Evolutionary conservation across 2,329 filamentous ascomycete species (phyloP).

Genomic region (Apiospora hydei): DNA sequence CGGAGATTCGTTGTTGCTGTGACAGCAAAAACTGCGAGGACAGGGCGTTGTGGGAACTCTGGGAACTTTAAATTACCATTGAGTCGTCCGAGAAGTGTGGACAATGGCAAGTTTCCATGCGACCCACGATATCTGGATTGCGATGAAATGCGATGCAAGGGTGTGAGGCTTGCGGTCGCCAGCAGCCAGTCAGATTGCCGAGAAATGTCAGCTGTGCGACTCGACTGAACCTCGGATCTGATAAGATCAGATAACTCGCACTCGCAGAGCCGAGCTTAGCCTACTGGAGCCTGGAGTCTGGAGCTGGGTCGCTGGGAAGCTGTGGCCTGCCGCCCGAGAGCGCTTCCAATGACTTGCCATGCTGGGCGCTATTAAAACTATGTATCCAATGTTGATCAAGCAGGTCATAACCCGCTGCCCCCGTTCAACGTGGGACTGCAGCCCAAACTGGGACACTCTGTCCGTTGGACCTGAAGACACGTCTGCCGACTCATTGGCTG

Average conservation of each 20-base stretch:
- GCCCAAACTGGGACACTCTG: neutral
- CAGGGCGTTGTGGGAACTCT: neutral
- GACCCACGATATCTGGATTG: neutral
- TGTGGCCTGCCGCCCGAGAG: neutral
- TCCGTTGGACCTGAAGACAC: neutral
- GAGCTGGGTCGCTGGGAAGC: neutral
- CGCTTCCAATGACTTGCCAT: neutral
- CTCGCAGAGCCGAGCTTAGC: constrained; percentile 23
- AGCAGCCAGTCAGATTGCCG: constrained; percentile 18
- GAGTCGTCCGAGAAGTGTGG: neutral
- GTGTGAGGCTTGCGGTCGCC: neutral
- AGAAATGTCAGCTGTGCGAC: constrained; percentile 24
- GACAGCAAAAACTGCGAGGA: neutral
- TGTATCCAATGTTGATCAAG: neutral
- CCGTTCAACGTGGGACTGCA: constrained; percentile 8
- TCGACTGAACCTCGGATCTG: constrained; percentile 22
- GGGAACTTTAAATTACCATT: neutral
- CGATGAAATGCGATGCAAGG: neutral
- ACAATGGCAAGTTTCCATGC: neutral
- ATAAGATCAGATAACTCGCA: constrained; percentile 27
- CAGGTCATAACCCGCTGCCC: neutral
- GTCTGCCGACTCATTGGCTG: neutral
- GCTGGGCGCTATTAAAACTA: neutral
- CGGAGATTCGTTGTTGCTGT: neutral
- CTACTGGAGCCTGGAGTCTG: neutral